Base-by-base conservation (phyloP, 768 basidiomycete genomes). In the Trametes cinnabarina region DNA sequence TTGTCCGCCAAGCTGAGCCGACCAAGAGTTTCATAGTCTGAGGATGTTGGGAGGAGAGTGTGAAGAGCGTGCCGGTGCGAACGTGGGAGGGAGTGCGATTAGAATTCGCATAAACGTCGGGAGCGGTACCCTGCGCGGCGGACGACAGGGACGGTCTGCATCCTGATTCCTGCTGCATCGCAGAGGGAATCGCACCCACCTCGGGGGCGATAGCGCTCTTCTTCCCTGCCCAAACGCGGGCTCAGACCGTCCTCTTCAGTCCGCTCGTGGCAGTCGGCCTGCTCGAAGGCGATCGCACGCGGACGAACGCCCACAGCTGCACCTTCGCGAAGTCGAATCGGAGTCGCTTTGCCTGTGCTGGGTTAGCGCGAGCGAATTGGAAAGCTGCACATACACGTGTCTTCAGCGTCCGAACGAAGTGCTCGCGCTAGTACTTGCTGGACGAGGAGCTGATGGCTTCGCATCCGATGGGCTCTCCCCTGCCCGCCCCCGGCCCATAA, bases 151-250 rank as follows among this genome's bases (percentile, higher is more conserved):
- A 44, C 41, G 41, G n/a, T n/a, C n/a, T n/a, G n/a, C n/a, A n/a
- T n/a, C n/a, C n/a, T n/a, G n/a, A n/a, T n/a, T n/a, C n/a, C n/a
- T 25, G 39, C 14, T 26, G 20, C 15, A 23, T 20, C 12, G 6
- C 6, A 40, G 23, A 3, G 35, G 37, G 34, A 35, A 39, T 15
- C 37, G 15, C 37, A 39, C 37, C 37, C 48, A 12, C 20, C 28
- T 14, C 28, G 48, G 49, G 35, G 51, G 51, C 42, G 51, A 53
- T 53, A 53, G 42, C n/a, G 42, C 51, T 53, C 42, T 20, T 12
- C 30, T 32, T 32, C 30, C 30, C 30, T 32, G 30, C 30, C 30
- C 12, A 6, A 32, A 32, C 12, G 30, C 30, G 30, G 30, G 12
- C n/a, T 32, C 12, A 32, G 30, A 32, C 6, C 30, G 30, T 32